Evolutionary conservation across 2,329 filamentous ascomycete genomes (phyloP).

Genomic region (Paramyrothecium sp.): DNA sequence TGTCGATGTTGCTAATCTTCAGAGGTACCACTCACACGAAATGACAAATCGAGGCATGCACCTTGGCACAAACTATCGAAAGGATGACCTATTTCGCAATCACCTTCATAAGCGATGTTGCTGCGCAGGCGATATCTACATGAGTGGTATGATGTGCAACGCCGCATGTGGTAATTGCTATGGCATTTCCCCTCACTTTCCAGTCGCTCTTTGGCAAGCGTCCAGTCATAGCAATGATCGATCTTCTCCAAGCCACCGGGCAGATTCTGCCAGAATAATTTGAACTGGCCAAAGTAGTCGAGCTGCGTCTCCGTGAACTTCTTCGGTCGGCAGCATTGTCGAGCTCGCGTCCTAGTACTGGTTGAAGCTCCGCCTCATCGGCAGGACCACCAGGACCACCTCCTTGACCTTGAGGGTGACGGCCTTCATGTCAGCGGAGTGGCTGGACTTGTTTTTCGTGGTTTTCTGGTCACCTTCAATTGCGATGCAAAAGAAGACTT

Average conservation of each 20-base stretch:
- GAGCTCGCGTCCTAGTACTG: conserved; percentile 64
- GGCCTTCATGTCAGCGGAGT: conserved; percentile 50
- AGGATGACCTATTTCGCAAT: too few species aligned
- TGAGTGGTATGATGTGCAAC: too few species aligned
- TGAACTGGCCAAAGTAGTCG: conserved; percentile 67
- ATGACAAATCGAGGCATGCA: too few species aligned
- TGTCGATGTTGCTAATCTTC: too few species aligned
- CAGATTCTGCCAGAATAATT: conserved; percentile 1
- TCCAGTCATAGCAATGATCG: not conserved
- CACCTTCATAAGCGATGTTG: too few species aligned
- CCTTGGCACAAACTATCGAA: too few species aligned
- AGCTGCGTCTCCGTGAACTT: conserved; percentile 70
- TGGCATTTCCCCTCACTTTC: not conserved
- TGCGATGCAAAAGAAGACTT: conserved; percentile 61
- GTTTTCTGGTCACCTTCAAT: conserved; percentile 42
- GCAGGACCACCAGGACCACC: conserved; percentile 59
- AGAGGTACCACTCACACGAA: too few species aligned
- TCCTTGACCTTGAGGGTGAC: conserved; percentile 53
- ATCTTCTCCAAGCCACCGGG: not conserved
- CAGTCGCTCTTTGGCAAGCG: not conserved
- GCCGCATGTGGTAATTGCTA: not conserved
- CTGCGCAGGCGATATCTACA: too few species aligned
- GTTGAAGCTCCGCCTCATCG: conserved; percentile 61
- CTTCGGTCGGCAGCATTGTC: conserved; percentile 60
- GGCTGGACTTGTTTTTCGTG: conserved; percentile 28